Base-by-base conservation (phyloP, 2,329 filamentous ascomycete species). In the Blastomyces emzantsi region DNA sequence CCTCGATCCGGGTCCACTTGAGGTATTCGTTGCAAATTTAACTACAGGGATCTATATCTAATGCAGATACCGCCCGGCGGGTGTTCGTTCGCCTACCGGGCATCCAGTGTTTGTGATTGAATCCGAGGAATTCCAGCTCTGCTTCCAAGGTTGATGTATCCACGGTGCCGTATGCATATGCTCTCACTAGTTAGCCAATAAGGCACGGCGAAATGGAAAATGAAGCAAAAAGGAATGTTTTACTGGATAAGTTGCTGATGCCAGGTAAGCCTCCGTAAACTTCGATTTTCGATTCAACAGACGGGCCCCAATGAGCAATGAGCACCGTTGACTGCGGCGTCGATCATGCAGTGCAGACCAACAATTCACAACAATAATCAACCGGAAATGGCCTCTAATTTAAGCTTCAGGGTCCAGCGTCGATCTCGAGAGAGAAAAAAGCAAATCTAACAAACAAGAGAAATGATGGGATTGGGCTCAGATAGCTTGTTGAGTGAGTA, bases 331-430 rank as follows among this genome's bases (percentile, higher is more conserved):
- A 41, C n/a, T 36, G 19, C 33, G 36, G 11, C 58, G 43, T 33
- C 28, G 43, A 47, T 36, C 55, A 57, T 45, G 57, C 57, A 33
- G n/a, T 17, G 58, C 43, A 49, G 28, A 60, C 51, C 43, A 17
- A 58, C n/a, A 43, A 49, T 49, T n/a, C 28, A 60, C 19, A 49
- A 60, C 25, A 60, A 60, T 49, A 36, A 60, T 49, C 11, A 47
- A 60, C 8, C 28, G 13, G 19, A 36, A 49, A 33, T 60, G 43
- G 25, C 3, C 43, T 19, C 19, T 47, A 30, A 30, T 49, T 49
- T 60, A 60, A 60, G 58, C 58, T 60, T 49, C 58, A 49, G 43
- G 58, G 58, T 60, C 58, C 58, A 60, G 25, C 17, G 28, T 19
- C 25, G 28, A 60, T 36, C 19, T 22, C 9, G 36, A 15, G 2